These are phyloP conservation scores for Calycina herbarum DNA, from an alignment of 2,329 filamentous ascomycete genomes.

Conservation along the genomic window DNA sequence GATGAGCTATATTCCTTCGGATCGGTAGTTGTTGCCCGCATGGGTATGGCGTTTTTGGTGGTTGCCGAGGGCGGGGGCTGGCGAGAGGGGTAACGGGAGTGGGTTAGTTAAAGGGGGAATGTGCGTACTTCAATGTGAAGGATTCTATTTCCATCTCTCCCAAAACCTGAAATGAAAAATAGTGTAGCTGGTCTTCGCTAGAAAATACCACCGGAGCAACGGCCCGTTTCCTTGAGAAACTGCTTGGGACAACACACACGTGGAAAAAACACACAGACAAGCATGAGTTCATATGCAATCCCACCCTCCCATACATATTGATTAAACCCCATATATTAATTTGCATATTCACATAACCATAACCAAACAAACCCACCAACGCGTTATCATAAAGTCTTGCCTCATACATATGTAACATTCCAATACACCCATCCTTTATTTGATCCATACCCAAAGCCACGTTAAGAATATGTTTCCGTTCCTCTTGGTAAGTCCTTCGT, in stretches of 20 bases:
- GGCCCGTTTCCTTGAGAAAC: neutral
- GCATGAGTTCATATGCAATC: neutral
- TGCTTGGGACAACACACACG: neutral
- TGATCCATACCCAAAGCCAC: slow-evolving; percentile 44
- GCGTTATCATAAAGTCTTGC: neutral
- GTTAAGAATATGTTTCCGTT: slow-evolving; percentile 36
- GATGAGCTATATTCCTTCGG: neutral
- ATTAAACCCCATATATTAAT: neutral
- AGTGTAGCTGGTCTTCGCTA: too few relatives aligned
- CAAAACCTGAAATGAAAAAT: neutral
- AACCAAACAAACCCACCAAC: neutral
- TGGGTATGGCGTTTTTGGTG: neutral
- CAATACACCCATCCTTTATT: slow-evolving; percentile 25
- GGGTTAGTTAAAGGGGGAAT: neutral
- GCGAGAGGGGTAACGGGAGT: neutral
- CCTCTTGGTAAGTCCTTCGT: slow-evolving; percentile 38
- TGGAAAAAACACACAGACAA: neutral
- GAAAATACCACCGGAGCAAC: neutral
- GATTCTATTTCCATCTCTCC: neutral
- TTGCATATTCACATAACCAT: neutral
- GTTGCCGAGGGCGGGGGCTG: neutral
- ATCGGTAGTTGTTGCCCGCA: slow-evolving; percentile 3
- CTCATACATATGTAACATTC: slow-evolving; percentile 3
- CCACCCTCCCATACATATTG: neutral
- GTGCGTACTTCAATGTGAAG: neutral